Conservation (phyloP, 1,139 yeast species). For the Taphrina communis region DNA sequence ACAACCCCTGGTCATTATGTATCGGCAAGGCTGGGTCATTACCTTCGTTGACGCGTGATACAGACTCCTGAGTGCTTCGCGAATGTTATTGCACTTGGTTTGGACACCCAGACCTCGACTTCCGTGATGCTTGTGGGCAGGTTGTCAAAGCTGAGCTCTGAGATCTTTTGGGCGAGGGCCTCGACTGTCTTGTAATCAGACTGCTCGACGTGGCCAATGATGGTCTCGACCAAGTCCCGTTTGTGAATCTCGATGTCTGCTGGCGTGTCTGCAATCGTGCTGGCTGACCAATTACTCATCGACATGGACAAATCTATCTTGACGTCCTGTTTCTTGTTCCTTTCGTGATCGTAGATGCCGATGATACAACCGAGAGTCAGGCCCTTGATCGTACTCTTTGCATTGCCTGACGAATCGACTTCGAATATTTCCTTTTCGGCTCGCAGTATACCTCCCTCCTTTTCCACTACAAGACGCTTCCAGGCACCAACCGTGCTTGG, state of each 20-base stretch:
- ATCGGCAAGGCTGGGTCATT: background rate
- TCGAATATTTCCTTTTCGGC: slow-evolving; percentile 20
- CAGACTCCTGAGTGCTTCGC: slow-evolving; percentile 22
- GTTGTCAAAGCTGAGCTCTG: slow-evolving; percentile 14
- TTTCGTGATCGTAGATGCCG: slow-evolving; percentile 35
- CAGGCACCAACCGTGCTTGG: slow-evolving; percentile 8
- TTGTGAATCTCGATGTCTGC: background rate
- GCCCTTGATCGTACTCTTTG: slow-evolving; percentile 11
- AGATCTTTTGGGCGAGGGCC: slow-evolving; percentile 24
- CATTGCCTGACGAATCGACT: background rate
- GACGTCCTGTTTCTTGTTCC: slow-evolving; percentile 28
- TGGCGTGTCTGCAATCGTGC: no score
- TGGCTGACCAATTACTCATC: background rate
- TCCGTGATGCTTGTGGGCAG: slow-evolving; percentile 3
- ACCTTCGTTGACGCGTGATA: slow-evolving; percentile 9
- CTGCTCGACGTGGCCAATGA: slow-evolving; percentile 12
- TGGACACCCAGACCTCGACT: slow-evolving; percentile 17
- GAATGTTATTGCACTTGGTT: slow-evolving; percentile 22
- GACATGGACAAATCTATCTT: slow-evolving; percentile 3
- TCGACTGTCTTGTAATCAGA: slow-evolving; percentile 30
- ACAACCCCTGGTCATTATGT: no score
- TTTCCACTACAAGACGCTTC: slow-evolving; percentile 2
- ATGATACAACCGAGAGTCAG: slow-evolving; percentile 23
- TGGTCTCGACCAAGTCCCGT: slow-evolving; percentile 12
- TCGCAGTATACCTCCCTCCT: slow-evolving; percentile 36